Base-by-base conservation (phyloP, 352 stramenopile genomes). In the Phytophthora europaea region DNA sequence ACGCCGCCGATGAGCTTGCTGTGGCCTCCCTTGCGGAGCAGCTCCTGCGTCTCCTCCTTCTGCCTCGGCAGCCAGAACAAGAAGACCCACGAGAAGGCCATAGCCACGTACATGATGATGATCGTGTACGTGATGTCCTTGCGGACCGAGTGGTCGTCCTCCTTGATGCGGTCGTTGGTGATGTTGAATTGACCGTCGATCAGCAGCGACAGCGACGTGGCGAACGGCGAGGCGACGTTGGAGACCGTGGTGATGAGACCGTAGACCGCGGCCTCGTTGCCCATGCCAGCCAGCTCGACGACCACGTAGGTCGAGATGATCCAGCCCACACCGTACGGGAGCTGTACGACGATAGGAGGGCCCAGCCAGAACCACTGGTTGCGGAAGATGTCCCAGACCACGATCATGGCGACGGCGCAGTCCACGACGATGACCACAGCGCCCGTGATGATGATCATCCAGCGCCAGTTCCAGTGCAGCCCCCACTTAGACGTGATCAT, bases 291-390 rank as follows among this genome's bases (percentile, higher is more conserved):
- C 10, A 78, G 50, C 38, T 78, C 72, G 16, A 78, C 72, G 13
- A 64, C 63, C 2, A 70, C 59, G 56, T 59, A 78, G 13, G 65
- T 76, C 18, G 68, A 67, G 36, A 88, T 74, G 52, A 88, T 83
- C 58, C 80, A 87, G 26, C 75, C 66, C 10, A 87, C 74, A 34
- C 80, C 78, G 53, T 78, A 71, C 31, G 78, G 80, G n/a, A 88
- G 53, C 50, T 85, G 67, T 28, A 83, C 78, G 23, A 73, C 67
- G n/a, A 88, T 79, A 16, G 73, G 75, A 8, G 66, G 63, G 31
- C 75, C 78, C 7, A 80, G 67, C 67, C 71, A 82, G 60, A 85
- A 79, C 69, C 75, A 78, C 60, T 78, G 72, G 72, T 75, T 78
- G 61, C 72, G 72, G 66, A 67, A 74, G 18, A 78, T 23, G 18